Percentiles rank a stretch among this genome's conserved stretches.
Evolutionary conservation across 768 basidiomycete species (phyloP).

Genomic region (Coprinopsis cinerea): DNA sequence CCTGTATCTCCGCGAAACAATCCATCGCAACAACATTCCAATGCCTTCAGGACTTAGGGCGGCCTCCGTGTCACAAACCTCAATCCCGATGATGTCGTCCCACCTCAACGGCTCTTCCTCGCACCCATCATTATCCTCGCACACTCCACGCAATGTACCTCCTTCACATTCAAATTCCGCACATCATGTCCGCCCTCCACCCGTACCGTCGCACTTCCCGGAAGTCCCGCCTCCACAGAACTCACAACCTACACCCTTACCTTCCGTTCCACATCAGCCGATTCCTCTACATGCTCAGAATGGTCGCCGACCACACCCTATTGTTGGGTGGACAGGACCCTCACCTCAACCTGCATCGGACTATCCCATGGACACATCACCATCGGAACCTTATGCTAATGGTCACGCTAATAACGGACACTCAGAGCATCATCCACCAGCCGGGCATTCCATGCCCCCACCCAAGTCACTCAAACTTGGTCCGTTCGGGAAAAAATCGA

Average conservation of each 20-base stretch:
- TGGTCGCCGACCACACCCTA: constrained; percentile 25
- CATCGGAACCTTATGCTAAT: constrained; percentile 34
- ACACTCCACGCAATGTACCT: constrained; percentile 32
- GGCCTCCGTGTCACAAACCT: constrained; percentile 30
- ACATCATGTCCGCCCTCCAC: constrained; percentile 26
- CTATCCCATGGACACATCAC: constrained; percentile 56
- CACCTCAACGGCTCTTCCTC: constrained; percentile 31
- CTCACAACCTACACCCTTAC: constrained; percentile 29
- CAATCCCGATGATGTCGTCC: constrained; percentile 23
- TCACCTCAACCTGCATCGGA: constrained; percentile 30
- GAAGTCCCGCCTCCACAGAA: constrained; percentile 43
- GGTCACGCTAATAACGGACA: constrained; percentile 35
- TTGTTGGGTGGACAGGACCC: constrained; percentile 21
- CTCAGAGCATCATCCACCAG: constrained; percentile 17
- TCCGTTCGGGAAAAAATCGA: constrained; percentile 63
- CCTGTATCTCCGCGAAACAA: constrained; percentile 80
- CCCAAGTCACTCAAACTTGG: constrained; percentile 53
- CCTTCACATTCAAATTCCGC: constrained; percentile 44
- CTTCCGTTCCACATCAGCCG: constrained; percentile 15
- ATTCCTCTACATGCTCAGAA: constrained; percentile 20
- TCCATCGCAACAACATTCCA: constrained; percentile 59
- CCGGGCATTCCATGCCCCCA: constrained; percentile 34
- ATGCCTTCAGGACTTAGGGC: constrained; percentile 46
- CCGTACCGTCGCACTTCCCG: constrained; percentile 37
- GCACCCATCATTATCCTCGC: constrained; percentile 26